Evolutionary conservation across 2,329 filamentous ascomycete genomes (phyloP).

Genomic region (Cercospora janseana): DNA sequence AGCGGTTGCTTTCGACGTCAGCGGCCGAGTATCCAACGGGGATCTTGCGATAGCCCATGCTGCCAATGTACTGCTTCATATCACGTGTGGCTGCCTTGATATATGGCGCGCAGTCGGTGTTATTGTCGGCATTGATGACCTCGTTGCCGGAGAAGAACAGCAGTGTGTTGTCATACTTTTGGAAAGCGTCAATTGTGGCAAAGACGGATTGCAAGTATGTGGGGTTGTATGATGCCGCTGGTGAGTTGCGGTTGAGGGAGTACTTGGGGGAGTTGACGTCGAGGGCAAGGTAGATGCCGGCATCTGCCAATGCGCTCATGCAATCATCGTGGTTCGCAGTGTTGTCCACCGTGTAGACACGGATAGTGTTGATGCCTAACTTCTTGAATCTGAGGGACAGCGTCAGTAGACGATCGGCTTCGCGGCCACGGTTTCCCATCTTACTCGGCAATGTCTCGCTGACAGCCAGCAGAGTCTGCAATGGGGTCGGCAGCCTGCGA

Average conservation of each 20-base stretch:
- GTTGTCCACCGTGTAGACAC: slow-evolving; percentile 93
- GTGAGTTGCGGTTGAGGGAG: slow-evolving; percentile 75
- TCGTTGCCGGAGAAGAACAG: slow-evolving; percentile 82
- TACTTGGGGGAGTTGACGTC: slow-evolving; percentile 91
- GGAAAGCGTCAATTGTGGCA: slow-evolving; percentile 81
- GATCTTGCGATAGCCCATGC: slow-evolving; percentile 64
- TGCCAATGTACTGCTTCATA: slow-evolving; percentile 76
- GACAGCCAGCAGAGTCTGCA: slow-evolving; percentile 66
- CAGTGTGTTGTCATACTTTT: slow-evolving; percentile 79
- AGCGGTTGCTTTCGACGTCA: slow-evolving; percentile 80
- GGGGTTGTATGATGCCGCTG: slow-evolving; percentile 78
- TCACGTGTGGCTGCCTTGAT: slow-evolving; percentile 71
- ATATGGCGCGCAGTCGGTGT: slow-evolving; percentile 67
- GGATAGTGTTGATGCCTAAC: slow-evolving; percentile 84
- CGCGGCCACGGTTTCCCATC: neutral
- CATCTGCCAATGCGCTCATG: slow-evolving; percentile 76
- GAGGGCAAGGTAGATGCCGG: slow-evolving; percentile 87
- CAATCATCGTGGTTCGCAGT: slow-evolving; percentile 75
- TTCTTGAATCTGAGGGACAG: slow-evolving; percentile 63
- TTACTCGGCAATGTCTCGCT: slow-evolving; percentile 68
- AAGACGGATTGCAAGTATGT: slow-evolving; percentile 84
- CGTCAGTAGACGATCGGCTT: neutral
- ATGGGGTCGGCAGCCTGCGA: slow-evolving; percentile 70
- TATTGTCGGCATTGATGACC: slow-evolving; percentile 61
- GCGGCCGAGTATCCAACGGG: slow-evolving; percentile 81